Evolutionary conservation across 2,329 filamentous ascomycete genomes (phyloP).

Genomic region (Albifimbria verrucaria): DNA sequence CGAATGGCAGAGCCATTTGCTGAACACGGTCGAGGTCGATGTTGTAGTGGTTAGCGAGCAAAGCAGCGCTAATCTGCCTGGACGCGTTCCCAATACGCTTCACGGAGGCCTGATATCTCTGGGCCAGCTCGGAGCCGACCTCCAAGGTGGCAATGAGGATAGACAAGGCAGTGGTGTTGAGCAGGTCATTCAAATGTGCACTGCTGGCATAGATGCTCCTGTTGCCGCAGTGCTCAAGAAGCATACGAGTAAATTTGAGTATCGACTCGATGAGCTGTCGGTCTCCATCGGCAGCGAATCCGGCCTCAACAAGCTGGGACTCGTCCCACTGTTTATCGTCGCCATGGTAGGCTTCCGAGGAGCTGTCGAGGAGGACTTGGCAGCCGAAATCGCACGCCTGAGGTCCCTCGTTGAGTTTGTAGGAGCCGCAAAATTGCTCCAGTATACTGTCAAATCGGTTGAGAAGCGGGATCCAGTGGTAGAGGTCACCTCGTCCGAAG

Average conservation of each 20-base stretch:
- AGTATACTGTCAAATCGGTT: constrained; percentile 92
- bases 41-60: constrained; percentile 83
- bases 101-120: constrained; percentile 87
- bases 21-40: constrained; percentile 78
- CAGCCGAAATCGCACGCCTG: constrained; percentile 74
- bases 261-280: constrained; percentile 74
- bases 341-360: constrained; percentile 47
- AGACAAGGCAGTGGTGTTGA: constrained; percentile 80
- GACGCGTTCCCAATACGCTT: constrained; percentile 67
- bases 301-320: constrained; percentile 52
- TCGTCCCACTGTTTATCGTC: constrained; percentile 43
- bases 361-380: constrained; percentile 59
- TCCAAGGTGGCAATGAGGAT: constrained; percentile 76
- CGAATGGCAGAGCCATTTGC: constrained; percentile 77
- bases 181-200: constrained; percentile 78
- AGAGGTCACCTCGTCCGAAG: constrained; percentile 90
- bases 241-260: constrained; percentile 78
- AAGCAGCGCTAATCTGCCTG: constrained; percentile 64
- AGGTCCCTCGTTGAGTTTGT: constrained; percentile 75
- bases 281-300: constrained; percentile 74
- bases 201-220: constrained; percentile 95
- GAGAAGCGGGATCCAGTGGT: constrained; percentile 94
- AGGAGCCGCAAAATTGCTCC: constrained; percentile 75
- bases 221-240: constrained; percentile 94
- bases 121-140: constrained; percentile 80